Conservation (phyloP, 352 stramenopile species). For the Pythium chondricola region DNA sequence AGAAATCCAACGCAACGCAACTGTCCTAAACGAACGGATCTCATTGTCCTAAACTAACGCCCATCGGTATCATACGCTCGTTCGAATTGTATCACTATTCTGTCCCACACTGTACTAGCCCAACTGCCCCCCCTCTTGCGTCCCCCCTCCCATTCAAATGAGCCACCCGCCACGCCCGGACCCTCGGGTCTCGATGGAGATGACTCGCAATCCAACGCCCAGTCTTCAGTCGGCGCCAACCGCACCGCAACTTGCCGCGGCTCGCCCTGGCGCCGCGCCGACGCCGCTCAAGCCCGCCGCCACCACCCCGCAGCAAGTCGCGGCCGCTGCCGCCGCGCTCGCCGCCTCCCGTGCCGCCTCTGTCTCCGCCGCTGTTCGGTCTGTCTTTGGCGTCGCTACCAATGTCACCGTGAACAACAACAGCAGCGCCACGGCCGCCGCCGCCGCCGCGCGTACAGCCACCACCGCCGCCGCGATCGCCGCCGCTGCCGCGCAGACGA, state of each 20-base stretch:
- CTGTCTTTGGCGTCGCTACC: conserved; percentile 15
- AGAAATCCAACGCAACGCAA: no score
- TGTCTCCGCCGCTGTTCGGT: conserved; percentile 17
- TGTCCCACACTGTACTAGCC: conserved; percentile 9
- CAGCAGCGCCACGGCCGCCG: conserved; percentile 8
- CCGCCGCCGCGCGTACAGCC: conserved; percentile 2
- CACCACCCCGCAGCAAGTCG: conserved; percentile 17
- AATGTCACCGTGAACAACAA: background rate
- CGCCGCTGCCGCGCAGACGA: background rate
- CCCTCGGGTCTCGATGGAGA: conserved; percentile 14
- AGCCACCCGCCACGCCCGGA: conserved; percentile 2
- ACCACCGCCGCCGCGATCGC: conserved; percentile 6
- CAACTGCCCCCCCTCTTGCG: background rate
- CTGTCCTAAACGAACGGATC: no score
- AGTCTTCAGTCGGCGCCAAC: background rate
- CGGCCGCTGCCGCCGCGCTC: conserved; percentile 13
- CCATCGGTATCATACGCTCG: conserved; percentile 2
- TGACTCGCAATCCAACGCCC: conserved; percentile 3
- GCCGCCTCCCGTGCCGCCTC: conserved; percentile 16
- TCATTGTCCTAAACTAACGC: background rate
- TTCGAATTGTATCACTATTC: no score
- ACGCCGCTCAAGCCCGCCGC: background rate
- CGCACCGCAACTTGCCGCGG: background rate
- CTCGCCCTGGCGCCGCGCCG: background rate
- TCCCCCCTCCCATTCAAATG: background rate